These are phyloP conservation scores for Ustilago crameri DNA, from an alignment of 1,284 basidiomycete genomes.

Conservation along the genomic window DNA sequence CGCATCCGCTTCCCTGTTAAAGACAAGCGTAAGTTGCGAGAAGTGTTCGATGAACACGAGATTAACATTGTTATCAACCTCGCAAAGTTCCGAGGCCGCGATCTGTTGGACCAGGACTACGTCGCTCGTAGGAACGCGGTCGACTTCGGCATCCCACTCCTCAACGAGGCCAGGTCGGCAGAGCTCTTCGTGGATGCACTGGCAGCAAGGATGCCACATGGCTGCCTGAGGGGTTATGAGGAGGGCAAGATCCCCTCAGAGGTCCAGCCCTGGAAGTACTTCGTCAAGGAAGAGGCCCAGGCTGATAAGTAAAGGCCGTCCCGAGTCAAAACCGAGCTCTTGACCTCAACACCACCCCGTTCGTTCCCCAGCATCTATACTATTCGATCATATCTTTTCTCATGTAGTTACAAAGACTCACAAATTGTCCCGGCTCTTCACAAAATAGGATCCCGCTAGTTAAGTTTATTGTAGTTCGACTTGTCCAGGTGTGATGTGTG, in stretches of 20 bases:
- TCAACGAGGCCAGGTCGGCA: constrained; percentile 91
- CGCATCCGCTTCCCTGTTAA: constrained; percentile 95
- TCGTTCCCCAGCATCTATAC: too few relatives aligned
- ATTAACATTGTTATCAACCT: constrained; percentile 97
- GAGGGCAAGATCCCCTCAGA: constrained; percentile 94
- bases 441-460: too few relatives aligned
- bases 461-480: too few relatives aligned
- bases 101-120: constrained; percentile 91
- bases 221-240: constrained; percentile 82
- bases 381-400: too few relatives aligned
- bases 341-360: too few relatives aligned
- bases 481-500: too few relatives aligned
- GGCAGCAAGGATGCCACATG: constrained; percentile 85
- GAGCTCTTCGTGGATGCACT: constrained; percentile 90
- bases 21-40: constrained; percentile 93
- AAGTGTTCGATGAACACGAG: constrained; percentile 85
- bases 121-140: constrained; percentile 76
- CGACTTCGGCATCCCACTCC: constrained; percentile 74
- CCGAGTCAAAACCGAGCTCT: too few relatives aligned
- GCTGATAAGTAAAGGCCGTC: background rate
- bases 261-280: constrained; percentile 72
- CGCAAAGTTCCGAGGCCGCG: constrained; percentile 81
- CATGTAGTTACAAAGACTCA: too few relatives aligned
- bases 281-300: constrained; percentile 50
- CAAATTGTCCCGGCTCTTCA: too few relatives aligned